Percentiles rank a stretch among this genome's conserved stretches.
These are phyloP conservation scores for Candida quercuum DNA, from an alignment of 805 yeast species.

Conservation along the genomic window DNA sequence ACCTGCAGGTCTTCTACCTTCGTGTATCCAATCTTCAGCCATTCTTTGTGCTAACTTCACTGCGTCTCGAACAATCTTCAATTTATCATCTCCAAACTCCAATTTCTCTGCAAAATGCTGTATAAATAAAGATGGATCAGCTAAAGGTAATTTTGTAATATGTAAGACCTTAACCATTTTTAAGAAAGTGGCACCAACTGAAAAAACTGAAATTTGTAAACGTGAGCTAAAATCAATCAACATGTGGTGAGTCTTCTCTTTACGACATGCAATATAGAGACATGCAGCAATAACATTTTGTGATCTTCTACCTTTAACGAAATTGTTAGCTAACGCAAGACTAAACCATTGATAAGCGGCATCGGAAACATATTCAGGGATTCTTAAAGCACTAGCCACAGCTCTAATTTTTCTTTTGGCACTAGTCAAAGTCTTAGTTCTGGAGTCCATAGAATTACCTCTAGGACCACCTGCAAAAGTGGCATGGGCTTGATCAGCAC, in stretches of 20 bases:
- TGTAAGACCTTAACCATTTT: constrained; percentile 86
- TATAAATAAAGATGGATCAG: constrained; percentile 91
- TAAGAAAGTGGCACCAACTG: constrained; percentile 92
- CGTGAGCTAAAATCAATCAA: constrained; percentile 90
- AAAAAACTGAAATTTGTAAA: constrained; percentile 85
- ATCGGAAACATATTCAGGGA: constrained; percentile 81
- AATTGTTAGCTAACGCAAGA: constrained; percentile 78
- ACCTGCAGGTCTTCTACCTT: constrained; percentile 98
- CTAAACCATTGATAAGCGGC: constrained; percentile 88
- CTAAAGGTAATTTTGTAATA: constrained; percentile 73
- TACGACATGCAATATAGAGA: constrained; percentile 89
- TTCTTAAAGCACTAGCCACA: constrained; percentile 71
- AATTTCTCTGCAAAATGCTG: constrained; percentile 90
- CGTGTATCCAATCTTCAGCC: constrained; percentile 94
- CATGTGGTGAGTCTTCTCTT: constrained; percentile 89
- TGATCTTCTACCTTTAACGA: constrained; percentile 95
- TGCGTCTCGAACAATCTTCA: constrained; percentile 84
- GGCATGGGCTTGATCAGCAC: constrained; percentile 79
- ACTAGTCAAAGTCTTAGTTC: constrained; percentile 84
- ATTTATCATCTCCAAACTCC: constrained; percentile 68
- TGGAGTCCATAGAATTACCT: constrained; percentile 71
- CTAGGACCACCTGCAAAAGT: constrained; percentile 59
- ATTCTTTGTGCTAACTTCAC: constrained; percentile 80
- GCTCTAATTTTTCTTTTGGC: constrained; percentile 76
- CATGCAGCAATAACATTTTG: constrained; percentile 96